These are phyloP conservation scores for Termitomyces sp. DNA, from an alignment of 768 basidiomycete genomes.

Conservation along the genomic window DNA sequence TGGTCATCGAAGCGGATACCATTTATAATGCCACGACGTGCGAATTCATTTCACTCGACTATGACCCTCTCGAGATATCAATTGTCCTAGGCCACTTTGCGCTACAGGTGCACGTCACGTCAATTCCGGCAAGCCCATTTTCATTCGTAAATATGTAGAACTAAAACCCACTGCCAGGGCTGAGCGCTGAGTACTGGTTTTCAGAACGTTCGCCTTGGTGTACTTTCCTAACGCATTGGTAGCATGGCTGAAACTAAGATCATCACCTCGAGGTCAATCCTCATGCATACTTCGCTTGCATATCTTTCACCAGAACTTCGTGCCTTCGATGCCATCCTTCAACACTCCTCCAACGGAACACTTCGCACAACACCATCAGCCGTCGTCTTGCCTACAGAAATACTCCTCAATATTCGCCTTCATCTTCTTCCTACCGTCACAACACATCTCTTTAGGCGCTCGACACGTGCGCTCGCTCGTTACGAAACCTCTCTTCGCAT, in stretches of 20 bases:
- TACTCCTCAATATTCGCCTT: constrained; percentile 47
- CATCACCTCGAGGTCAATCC: constrained; percentile 34
- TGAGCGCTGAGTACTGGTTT: constrained; percentile 2
- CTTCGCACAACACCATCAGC: constrained; percentile 11
- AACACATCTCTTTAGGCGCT: constrained; percentile 33
- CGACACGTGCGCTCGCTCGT: constrained; percentile 33
- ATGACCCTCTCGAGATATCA: constrained; percentile 9
- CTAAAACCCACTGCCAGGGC: constrained; percentile 5
- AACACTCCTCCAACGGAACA: constrained; percentile 6
- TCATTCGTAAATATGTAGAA: constrained; percentile 10
- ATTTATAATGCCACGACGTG: constrained; percentile 15
- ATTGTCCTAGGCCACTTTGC: constrained; percentile 16
- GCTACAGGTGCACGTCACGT: constrained; percentile 35
- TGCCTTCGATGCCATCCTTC: constrained; percentile 36
- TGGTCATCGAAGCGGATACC: constrained; percentile 21
- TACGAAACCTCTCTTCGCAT: constrained; percentile 36
- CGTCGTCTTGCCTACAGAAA: constrained; percentile 39
- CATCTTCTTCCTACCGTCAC: constrained; percentile 41
- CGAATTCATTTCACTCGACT: constrained; percentile 13
- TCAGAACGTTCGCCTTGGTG: constrained; percentile 1
- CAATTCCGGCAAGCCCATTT: constrained; percentile 20
- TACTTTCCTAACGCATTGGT: not conserved
- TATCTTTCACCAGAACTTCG: constrained; percentile 40
- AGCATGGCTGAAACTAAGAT: constrained; percentile 22
- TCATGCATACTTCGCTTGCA: constrained; percentile 52